Conservation (phyloP, 2,329 filamentous ascomycete genomes). For the Thelonectria rubi region DNA sequence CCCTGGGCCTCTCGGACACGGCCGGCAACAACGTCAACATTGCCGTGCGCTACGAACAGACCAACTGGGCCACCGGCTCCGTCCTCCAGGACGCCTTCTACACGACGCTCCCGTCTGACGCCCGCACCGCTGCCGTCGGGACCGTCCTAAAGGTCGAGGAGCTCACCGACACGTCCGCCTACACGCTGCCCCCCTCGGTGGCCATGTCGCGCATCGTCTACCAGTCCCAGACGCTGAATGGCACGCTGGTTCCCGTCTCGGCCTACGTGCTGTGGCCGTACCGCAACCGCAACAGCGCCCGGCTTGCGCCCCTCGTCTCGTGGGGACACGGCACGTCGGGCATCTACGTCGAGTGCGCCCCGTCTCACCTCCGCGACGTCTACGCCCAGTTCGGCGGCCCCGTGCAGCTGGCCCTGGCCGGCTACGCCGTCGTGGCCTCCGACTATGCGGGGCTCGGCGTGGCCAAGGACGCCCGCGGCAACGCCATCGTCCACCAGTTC, state of each 20-base stretch:
- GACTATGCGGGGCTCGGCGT: constrained; percentile 58
- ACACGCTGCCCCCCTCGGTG: constrained; percentile 52
- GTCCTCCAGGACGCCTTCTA: constrained; percentile 12
- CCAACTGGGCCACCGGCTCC: constrained; percentile 24
- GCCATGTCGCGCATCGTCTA: constrained; percentile 60
- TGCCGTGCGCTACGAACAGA: constrained; percentile 26
- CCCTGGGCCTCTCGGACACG: not conserved
- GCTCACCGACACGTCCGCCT: constrained; percentile 49
- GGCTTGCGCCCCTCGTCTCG: constrained; percentile 46
- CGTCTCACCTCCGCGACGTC: constrained; percentile 52
- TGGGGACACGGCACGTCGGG: constrained; percentile 59
- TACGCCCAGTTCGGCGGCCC: constrained; percentile 53
- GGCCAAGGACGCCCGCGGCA: constrained; percentile 44
- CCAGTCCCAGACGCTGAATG: constrained; percentile 55
- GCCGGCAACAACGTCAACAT: constrained; percentile 18
- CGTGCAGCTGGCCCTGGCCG: constrained; percentile 51
- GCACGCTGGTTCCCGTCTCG: constrained; percentile 56
- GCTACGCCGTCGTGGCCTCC: constrained; percentile 55
- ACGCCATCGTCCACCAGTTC: constrained; percentile 52
- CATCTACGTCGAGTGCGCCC: constrained; percentile 49
- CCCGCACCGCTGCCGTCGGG: constrained; percentile 39
- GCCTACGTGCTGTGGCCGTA: constrained; percentile 62
- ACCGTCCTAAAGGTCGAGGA: constrained; percentile 52
- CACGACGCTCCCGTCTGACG: not conserved
- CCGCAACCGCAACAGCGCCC: constrained; percentile 5